Conservation (phyloP, 306 rosid genomes). For the Quercus agrifolia region DNA sequence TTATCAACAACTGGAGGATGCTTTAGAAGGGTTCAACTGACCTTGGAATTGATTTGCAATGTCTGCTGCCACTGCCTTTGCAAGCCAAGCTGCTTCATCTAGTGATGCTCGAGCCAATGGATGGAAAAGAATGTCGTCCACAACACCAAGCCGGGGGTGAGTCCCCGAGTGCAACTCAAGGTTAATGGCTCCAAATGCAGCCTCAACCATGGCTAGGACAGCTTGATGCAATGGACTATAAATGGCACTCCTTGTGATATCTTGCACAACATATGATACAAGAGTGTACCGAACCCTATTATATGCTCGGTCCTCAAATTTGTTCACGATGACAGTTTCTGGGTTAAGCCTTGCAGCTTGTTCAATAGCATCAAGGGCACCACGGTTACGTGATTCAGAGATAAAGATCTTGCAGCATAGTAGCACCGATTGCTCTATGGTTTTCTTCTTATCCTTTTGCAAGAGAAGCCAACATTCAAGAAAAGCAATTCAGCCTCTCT, state of each 20-base stretch:
- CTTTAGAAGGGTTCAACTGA: slow-evolving; percentile 4
- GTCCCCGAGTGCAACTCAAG: slow-evolving; percentile 68
- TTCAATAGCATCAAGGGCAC: slow-evolving; percentile 61
- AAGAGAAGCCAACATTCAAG: not conserved
- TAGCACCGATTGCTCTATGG: slow-evolving; percentile 44
- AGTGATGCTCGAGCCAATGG: slow-evolving; percentile 62
- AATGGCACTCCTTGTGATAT: slow-evolving; percentile 50
- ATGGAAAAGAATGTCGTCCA: slow-evolving; percentile 83
- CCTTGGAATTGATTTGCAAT: slow-evolving; percentile 67
- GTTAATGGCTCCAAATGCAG: slow-evolving; percentile 59
- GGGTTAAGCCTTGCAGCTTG: slow-evolving; percentile 47
- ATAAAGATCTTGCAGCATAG: slow-evolving; percentile 70
- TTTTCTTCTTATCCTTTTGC: slow-evolving; percentile 56
- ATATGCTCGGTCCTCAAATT: slow-evolving; percentile 56
- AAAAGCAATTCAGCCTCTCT: not conserved
- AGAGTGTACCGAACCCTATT: slow-evolving; percentile 62
- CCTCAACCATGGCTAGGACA: slow-evolving; percentile 64
- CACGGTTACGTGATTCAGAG: slow-evolving; percentile 63
- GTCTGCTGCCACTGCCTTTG: slow-evolving; percentile 66
- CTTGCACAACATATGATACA: slow-evolving; percentile 67
- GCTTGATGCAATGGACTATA: slow-evolving; percentile 78
- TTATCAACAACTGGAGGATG: not conserved
- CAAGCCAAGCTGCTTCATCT: slow-evolving; percentile 82
- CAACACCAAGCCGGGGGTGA: slow-evolving; percentile 74
- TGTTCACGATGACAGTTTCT: slow-evolving; percentile 59